A percentile compares a stretch with the other conserved stretches of the same genome.
These are phyloP conservation scores for Daldinia vernicosa DNA, from an alignment of 495 filamentous ascomycete genomes.

Conservation along the genomic window DNA sequence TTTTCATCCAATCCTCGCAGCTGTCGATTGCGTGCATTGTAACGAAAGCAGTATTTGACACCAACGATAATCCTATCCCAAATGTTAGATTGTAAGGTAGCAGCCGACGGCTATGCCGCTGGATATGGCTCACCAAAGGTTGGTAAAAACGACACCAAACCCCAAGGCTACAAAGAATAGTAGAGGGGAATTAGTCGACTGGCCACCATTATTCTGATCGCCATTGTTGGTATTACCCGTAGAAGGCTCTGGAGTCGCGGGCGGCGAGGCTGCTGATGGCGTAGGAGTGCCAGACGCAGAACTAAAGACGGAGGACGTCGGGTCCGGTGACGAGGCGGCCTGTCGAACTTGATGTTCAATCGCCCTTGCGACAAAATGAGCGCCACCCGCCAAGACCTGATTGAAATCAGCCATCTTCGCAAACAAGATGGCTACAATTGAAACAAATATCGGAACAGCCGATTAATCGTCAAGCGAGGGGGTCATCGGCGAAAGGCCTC, in stretches of 20 bases:
- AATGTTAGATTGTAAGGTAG: constrained; percentile 44
- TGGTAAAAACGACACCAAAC: constrained; percentile 98
- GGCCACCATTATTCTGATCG: constrained; percentile 32
- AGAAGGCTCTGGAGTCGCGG: constrained; percentile 28
- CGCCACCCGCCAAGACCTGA: constrained; percentile 45
- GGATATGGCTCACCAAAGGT: constrained; percentile 79
- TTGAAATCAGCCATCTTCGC: constrained; percentile 46
- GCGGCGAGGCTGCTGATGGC: constrained; percentile 23
- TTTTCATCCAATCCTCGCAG: constrained; percentile 77
- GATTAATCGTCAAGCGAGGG: constrained; percentile 30
- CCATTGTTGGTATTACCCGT: constrained; percentile 19
- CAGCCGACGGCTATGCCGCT: not conserved
- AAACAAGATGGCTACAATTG: constrained; percentile 3
- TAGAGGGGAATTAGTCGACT: constrained; percentile 84
- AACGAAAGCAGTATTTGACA: constrained; percentile 98
- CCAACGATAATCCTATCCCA: constrained; percentile 92
- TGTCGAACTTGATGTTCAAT: constrained; percentile 45
- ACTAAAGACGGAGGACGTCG: constrained; percentile 16
- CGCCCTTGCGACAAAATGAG: constrained; percentile 45
- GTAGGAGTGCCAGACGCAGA: constrained; percentile 19
- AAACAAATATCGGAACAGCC: constrained; percentile 17
- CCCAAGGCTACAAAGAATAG: constrained; percentile 97
- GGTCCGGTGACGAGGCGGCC: constrained; percentile 18
- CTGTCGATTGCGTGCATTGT: constrained; percentile 91
- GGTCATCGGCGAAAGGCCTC: constrained; percentile 39